These are phyloP conservation scores for Claviceps arundinis DNA, from an alignment of 2,329 filamentous ascomycete species.

Conservation along the genomic window DNA sequence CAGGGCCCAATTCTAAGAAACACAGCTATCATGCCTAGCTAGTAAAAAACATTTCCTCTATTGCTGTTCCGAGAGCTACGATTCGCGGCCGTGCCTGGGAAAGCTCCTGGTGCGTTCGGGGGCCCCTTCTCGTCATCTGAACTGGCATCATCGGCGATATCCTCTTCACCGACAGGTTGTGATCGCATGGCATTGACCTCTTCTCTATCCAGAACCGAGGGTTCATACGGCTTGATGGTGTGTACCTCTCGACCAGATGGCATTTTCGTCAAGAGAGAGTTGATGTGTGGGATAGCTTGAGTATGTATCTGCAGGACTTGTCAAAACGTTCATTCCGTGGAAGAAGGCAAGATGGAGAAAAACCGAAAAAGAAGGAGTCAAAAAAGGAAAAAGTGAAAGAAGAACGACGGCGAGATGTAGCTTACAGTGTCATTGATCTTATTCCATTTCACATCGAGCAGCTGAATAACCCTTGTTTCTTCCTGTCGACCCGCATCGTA, in stretches of 20 bases:
- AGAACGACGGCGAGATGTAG: neutral
- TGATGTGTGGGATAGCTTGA: slow-evolving; percentile 59
- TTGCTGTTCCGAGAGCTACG: slow-evolving; percentile 19
- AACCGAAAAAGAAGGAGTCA: neutral
- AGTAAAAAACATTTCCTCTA: slow-evolving; percentile 26
- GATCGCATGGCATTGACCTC: slow-evolving; percentile 47
- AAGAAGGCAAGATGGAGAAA: neutral
- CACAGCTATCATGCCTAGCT: neutral
- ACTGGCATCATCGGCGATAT: slow-evolving; percentile 20
- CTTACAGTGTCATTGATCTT: slow-evolving; percentile 85
- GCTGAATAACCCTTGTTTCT: slow-evolving; percentile 72
- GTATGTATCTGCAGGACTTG: slow-evolving; percentile 54
- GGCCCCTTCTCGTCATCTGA: slow-evolving; percentile 25
- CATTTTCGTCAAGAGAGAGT: slow-evolving; percentile 61
- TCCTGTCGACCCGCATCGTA: slow-evolving; percentile 74
- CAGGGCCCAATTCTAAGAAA: neutral
- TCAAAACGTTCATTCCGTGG: neutral
- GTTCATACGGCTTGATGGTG: slow-evolving; percentile 51
- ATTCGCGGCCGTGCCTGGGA: slow-evolving; percentile 32
- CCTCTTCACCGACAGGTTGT: slow-evolving; percentile 21
- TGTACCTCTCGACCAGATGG: slow-evolving; percentile 85
- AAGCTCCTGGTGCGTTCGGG: slow-evolving; percentile 29
- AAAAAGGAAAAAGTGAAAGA: neutral
- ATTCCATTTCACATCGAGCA: slow-evolving; percentile 79
- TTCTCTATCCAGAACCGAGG: slow-evolving; percentile 50